Percentiles rank a stretch among this genome's conserved stretches.
Conservation (phyloP, 108 stramenopile genomes). For the Bacterosira constricta region DNA sequence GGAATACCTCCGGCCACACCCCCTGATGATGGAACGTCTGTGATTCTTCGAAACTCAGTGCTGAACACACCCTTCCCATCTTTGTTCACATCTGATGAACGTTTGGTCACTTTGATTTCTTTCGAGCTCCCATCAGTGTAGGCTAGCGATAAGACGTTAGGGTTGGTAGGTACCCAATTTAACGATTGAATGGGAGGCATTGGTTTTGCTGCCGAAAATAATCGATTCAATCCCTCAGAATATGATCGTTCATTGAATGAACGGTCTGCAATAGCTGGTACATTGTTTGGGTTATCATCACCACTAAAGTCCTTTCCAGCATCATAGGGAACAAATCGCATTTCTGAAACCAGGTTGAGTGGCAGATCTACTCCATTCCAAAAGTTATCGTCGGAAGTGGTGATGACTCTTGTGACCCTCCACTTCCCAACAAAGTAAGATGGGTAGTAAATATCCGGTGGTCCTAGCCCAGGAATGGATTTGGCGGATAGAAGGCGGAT, state of each 20-base stretch:
- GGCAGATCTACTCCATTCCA: slow-evolving; percentile 21
- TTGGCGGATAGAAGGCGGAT: slow-evolving; percentile 69
- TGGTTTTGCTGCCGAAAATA: slow-evolving; percentile 1
- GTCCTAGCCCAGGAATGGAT: slow-evolving; percentile 73
- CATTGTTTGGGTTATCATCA: slow-evolving; percentile 25
- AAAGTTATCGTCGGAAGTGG: slow-evolving; percentile 41
- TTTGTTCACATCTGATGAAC: slow-evolving; percentile 58
- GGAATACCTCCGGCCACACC: slow-evolving; percentile 61
- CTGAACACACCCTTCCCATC: slow-evolving; percentile 49
- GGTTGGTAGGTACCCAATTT: slow-evolving; percentile 70
- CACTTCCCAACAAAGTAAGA: slow-evolving; percentile 62
- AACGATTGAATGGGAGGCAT: slow-evolving; percentile 40
- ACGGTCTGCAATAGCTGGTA: slow-evolving; percentile 72
- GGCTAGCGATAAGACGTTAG: slow-evolving; percentile 60
- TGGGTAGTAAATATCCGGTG: slow-evolving; percentile 77
- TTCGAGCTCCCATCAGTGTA: slow-evolving; percentile 63
- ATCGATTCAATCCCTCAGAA: slow-evolving; percentile 2
- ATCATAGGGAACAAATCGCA: slow-evolving; percentile 65
- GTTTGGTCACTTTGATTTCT: slow-evolving; percentile 85
- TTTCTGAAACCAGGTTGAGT: slow-evolving; percentile 49
- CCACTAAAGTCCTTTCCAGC: slow-evolving; percentile 26
- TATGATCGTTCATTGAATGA: slow-evolving; percentile 71
- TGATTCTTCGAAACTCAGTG: slow-evolving; percentile 78
- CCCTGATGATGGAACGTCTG: slow-evolving; percentile 31
- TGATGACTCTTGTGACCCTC: slow-evolving; percentile 60